Conservation (phyloP, 768 basidiomycete genomes). For the Mycena leptocephala region DNA sequence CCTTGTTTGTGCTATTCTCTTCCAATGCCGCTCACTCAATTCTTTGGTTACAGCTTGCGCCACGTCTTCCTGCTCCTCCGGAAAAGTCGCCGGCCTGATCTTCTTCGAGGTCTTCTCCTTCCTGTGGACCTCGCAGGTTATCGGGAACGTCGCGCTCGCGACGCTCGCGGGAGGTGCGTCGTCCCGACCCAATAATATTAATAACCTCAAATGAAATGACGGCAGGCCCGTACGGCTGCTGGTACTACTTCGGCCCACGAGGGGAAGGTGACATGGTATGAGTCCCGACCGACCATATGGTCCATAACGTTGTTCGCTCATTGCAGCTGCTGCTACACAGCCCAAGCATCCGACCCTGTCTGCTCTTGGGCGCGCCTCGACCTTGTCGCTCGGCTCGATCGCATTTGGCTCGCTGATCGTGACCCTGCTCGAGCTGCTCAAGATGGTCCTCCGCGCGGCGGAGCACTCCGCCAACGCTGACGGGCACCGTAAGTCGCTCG, state of each 20-base stretch:
- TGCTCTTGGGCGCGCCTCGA: constrained; percentile 83
- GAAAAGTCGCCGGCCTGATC: constrained; percentile 84
- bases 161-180: constrained; percentile 84
- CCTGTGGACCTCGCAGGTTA: constrained; percentile 89
- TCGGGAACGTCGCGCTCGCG: constrained; percentile 83
- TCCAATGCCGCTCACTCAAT: constrained; percentile 6
- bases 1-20: constrained; percentile 62
- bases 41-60: constrained; percentile 64
- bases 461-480: constrained; percentile 73
- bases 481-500: constrained; percentile 71
- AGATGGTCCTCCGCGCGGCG: constrained; percentile 72
- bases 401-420: constrained; percentile 91
- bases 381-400: constrained; percentile 86
- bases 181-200: constrained; percentile 38
- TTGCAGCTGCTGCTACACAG: constrained; percentile 47
- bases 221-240: constrained; percentile 49
- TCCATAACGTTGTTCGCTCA: background rate
- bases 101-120: constrained; percentile 89
- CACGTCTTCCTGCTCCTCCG: constrained; percentile 73
- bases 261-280: constrained; percentile 76
- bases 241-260: constrained; percentile 91
- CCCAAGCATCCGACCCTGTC: constrained; percentile 81
- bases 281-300: background rate
- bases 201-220: background rate
- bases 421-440: constrained; percentile 80